A percentile compares a stretch with the other conserved stretches of the same genome.
Conservation (phyloP, 2,329 filamentous ascomycete genomes). For the Colletotrichum abscissum region DNA sequence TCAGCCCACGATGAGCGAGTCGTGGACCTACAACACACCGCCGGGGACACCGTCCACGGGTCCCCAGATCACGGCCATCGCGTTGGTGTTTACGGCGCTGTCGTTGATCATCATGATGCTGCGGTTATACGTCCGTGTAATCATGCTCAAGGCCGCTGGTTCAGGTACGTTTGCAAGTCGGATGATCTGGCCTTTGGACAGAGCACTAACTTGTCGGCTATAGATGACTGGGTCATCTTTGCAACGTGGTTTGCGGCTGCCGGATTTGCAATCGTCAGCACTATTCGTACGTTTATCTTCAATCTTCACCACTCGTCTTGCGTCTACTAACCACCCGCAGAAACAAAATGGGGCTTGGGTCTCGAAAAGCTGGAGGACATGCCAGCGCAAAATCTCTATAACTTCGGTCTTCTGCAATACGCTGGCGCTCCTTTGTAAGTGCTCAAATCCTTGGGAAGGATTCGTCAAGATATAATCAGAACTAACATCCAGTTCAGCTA, state of each 20-base stretch:
- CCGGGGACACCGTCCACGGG: conserved; percentile 46
- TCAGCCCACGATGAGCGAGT: conserved; percentile 8
- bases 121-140: conserved; percentile 48
- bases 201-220: background rate
- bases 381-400: conserved; percentile 49
- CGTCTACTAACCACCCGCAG: conserved; percentile 39
- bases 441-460: accelerated
- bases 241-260: conserved; percentile 43
- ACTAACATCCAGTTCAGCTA: conserved; percentile 44
- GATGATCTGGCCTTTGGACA: too few relatives aligned
- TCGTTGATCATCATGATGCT: conserved; percentile 45
- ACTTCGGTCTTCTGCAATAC: conserved; percentile 55
- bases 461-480: accelerated
- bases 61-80: conserved; percentile 44
- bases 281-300: conserved; percentile 45
- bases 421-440: conserved; percentile 54
- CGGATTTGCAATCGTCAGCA: conserved; percentile 48
- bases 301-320: background rate
- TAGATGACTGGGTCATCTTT: conserved; percentile 38
- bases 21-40: conserved; percentile 50
- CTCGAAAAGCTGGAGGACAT: conserved; percentile 48
- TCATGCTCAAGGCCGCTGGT: conserved; percentile 49
- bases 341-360: conserved; percentile 57
- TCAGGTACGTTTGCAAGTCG: conserved; percentile 40
- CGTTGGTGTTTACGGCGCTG: conserved; percentile 43